Conservation (phyloP, 2,329 filamentous ascomycete genomes). For the Fusarium odoratissimum region DNA sequence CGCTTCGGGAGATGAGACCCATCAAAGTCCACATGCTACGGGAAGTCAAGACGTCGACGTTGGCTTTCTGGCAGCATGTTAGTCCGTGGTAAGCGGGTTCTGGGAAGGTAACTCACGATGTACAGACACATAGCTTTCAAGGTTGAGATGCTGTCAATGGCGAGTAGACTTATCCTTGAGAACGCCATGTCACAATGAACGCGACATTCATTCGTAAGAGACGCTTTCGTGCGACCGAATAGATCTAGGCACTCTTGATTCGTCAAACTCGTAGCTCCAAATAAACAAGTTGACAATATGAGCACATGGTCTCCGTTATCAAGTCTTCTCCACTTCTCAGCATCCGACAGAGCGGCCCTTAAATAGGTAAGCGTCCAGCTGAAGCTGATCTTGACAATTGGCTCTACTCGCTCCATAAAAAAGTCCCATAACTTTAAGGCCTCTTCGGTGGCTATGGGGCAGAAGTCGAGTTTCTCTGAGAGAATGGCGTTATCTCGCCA, state of each 20-base stretch:
- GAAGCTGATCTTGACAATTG: conserved; percentile 25
- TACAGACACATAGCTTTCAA: conserved; percentile 19
- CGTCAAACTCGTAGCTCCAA: conserved; percentile 1
- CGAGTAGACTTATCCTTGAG: neutral
- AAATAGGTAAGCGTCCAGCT: conserved; percentile 3
- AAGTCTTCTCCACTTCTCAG: neutral
- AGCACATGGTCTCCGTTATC: neutral
- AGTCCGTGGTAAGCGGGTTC: fast-evolving
- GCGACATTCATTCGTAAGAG: neutral
- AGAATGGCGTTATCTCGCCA: neutral
- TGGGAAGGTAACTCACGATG: neutral
- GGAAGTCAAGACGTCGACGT: neutral
- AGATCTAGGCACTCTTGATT: neutral
- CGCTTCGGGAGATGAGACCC: conserved; percentile 5
- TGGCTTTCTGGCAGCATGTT: conserved; percentile 1
- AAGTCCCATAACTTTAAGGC: neutral
- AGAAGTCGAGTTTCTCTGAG: neutral
- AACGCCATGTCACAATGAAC: conserved; percentile 17
- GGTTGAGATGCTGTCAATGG: neutral
- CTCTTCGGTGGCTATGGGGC: conserved; percentile 1
- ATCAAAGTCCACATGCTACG: conserved; percentile 14
- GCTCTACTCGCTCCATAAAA: conserved; percentile 21
- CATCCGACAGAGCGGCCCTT: neutral
- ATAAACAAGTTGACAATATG: conserved; percentile 8
- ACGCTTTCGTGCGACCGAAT: neutral